Conservation (phyloP, 2,329 filamentous ascomycete species). For the Nemania sp. region DNA sequence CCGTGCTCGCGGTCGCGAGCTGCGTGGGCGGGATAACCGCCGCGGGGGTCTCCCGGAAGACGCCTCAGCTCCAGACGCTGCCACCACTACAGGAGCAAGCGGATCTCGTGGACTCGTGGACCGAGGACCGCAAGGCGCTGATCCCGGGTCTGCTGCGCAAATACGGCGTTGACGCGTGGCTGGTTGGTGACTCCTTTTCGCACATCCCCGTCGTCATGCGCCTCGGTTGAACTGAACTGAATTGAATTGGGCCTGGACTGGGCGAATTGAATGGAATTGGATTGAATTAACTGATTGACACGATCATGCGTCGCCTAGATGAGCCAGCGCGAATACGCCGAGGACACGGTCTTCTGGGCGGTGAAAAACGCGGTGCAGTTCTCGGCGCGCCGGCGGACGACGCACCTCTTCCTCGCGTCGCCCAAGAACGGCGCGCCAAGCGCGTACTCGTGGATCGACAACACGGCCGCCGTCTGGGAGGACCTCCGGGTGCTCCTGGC, state of each 20-base stretch:
- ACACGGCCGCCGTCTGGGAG: constrained; percentile 49
- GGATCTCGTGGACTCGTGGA: constrained; percentile 50
- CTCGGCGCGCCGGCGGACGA: constrained; percentile 54
- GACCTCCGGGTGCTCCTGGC: constrained; percentile 46
- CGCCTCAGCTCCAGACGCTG: constrained; percentile 44
- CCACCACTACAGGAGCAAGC: constrained; percentile 52
- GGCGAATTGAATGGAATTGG: too few species aligned
- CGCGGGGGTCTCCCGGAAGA: constrained; percentile 20
- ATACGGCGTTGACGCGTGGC: constrained; percentile 54
- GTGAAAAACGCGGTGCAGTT: constrained; percentile 52
- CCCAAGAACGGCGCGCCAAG: constrained; percentile 35
- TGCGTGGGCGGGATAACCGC: constrained; percentile 2
- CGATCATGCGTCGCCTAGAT: constrained; percentile 41
- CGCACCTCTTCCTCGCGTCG: constrained; percentile 53
- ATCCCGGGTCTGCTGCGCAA: constrained; percentile 51
- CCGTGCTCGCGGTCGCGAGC: constrained; percentile 5
- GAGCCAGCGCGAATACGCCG: constrained; percentile 56
- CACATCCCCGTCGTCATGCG: neutral
- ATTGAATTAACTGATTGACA: neutral
- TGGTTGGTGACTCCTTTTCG: constrained; percentile 39
- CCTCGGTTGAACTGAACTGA: too few species aligned
- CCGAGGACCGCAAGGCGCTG: constrained; percentile 45
- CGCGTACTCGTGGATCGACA: constrained; percentile 52
- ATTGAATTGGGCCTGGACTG: too few species aligned
- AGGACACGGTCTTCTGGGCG: constrained; percentile 57